These are phyloP conservation scores for Triticum dicoccoides DNA, from an alignment of 176 grass and related monocot genomes.

Conservation along the genomic window DNA sequence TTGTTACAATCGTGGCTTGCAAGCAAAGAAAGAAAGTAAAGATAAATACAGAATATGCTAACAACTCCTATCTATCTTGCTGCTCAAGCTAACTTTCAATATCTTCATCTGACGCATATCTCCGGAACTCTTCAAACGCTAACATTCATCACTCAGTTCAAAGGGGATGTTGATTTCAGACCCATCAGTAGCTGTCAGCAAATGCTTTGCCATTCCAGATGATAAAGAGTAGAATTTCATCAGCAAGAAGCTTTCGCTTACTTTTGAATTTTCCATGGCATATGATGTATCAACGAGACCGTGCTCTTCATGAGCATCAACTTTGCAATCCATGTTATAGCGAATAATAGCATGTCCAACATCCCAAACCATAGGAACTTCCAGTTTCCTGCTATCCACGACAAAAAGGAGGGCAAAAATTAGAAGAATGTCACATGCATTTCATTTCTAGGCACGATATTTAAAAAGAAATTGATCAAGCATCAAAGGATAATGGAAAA, in stretches of 20 bases:
- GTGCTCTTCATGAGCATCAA: slow-evolving; percentile 24
- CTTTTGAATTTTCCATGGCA: slow-evolving; percentile 66
- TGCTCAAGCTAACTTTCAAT: too few relatives aligned
- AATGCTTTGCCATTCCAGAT: slow-evolving; percentile 61
- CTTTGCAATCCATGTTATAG: slow-evolving; percentile 36
- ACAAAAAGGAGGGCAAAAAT: neutral
- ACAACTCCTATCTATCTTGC: too few relatives aligned
- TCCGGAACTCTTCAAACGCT: too few relatives aligned
- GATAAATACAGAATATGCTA: too few relatives aligned
- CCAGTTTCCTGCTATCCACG: slow-evolving; percentile 47
- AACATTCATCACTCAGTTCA: slow-evolving; percentile 65
- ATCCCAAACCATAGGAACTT: slow-evolving; percentile 66
- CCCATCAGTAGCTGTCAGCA: slow-evolving; percentile 73
- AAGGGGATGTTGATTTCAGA: slow-evolving; percentile 67
- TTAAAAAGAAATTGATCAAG: neutral
- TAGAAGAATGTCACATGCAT: neutral
- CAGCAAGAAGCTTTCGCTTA: slow-evolving; percentile 73
- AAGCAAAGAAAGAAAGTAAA: too few relatives aligned
- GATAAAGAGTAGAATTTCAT: slow-evolving; percentile 92
- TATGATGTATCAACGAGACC: slow-evolving; percentile 14
- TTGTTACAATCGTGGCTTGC: too few relatives aligned
- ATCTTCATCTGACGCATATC: too few relatives aligned
- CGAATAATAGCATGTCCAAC: slow-evolving; percentile 34
- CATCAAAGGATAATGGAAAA: too few relatives aligned
- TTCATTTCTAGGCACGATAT: slow-evolving; percentile 12